Base-by-base conservation (phyloP, 768 basidiomycete genomes). In the Candolleomyces eurysporus region DNA sequence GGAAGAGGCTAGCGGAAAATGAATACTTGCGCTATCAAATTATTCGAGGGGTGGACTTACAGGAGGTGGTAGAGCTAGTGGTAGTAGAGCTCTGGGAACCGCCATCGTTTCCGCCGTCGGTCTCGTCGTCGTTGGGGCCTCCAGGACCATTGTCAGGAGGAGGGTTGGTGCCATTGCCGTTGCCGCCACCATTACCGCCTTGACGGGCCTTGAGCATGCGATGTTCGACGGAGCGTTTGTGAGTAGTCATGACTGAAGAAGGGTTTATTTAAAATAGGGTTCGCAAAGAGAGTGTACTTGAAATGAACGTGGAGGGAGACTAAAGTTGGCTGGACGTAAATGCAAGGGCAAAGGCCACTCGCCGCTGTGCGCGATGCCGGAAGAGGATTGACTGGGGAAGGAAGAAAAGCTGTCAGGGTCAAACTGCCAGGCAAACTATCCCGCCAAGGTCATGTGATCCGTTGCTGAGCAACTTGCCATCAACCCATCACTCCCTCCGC, bases 181-280 rank as follows among this genome's bases (percentile, higher is more conserved):
- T 48, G 21, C 50, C 55, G 10, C 45, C 36, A 13, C 21, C 48
- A 19, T 30, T 42, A 43, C 42, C 45, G 4, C 50, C 61, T 22
- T 52, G 46, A 17, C 52, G 71, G 48, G 70, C 70, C 42, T 63
- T 66, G 58, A 73, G 56, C 51, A 68, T 64, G 42, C 70, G 71
- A 60, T 72, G 74, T 30, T 68, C 65, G 49, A 62, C 59, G 32
- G 61, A 63, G 64, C 70, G 72, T 49, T 73, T 67, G 61, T 73
- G 69, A 19, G 71, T 57, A 57, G 72, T 69, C 72, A 72, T 73
- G 64, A 68, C 60, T 36, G 54, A 3, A 32, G 40, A 55, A 17
- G 39, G 26, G 5, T 31, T n/a, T n/a, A n/a, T n/a, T n/a, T n/a
- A n/a, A n/a, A n/a, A n/a, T 4, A 17, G 22, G 32, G 32, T 40